phyloP scores from a whole-genome alignment of 148 eudicot genomes.

The Persicaria maculosa region DNA sequence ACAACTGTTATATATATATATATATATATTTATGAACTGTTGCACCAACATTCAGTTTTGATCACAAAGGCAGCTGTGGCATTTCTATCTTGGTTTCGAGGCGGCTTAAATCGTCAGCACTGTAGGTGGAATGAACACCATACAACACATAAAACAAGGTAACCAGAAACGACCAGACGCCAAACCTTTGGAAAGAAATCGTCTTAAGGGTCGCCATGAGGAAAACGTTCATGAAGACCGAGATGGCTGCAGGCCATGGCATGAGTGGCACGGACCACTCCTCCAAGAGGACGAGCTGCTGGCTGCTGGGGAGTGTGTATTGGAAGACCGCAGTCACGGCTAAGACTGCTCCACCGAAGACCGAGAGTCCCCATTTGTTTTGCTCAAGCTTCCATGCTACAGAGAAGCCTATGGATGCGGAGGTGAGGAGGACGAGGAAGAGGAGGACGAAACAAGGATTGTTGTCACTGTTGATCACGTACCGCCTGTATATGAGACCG shows the following conservation, averaged over 20 bases:
- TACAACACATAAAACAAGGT: conserved; percentile 54
- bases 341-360: conserved; percentile 27
- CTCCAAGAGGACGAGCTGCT: neutral
- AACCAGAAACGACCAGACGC: conserved; percentile 52
- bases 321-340: conserved; percentile 41
- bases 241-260: conserved; percentile 78
- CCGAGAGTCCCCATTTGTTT: conserved; percentile 31
- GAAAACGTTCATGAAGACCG: conserved; percentile 61
- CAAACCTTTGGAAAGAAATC: conserved; percentile 47
- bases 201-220: conserved; percentile 53
- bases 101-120: conserved; percentile 32
- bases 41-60: no score
- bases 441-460: conserved; percentile 32
- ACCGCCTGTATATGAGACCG: conserved; percentile 69
- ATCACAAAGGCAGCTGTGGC: conserved; percentile 4
- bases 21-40: no score
- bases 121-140: conserved; percentile 69
- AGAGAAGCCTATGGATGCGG: conserved; percentile 47
- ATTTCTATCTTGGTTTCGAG: conserved; percentile 3
- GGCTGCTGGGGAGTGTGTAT: conserved; percentile 20
- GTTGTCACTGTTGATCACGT: conserved; percentile 32
- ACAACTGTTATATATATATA: no score
- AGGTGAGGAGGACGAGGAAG: conserved; percentile 51
- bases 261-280: conserved; percentile 61
- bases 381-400: conserved; percentile 45